phyloP scores from a whole-genome alignment of 2,329 filamentous ascomycete genomes.

The Byssochlamys sp. region DNA sequence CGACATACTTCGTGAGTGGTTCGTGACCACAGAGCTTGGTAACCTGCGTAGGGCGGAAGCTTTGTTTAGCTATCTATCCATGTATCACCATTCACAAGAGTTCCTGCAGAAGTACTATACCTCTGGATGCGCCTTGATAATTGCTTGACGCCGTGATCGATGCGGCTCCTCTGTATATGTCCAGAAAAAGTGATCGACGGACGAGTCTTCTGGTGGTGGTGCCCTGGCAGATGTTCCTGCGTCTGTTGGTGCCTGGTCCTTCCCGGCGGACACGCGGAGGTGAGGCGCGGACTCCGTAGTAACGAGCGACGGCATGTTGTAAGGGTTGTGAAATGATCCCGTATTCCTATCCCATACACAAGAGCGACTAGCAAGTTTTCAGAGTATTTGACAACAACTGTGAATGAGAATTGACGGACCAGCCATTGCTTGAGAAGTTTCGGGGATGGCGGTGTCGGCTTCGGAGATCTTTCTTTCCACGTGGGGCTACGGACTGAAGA shows the following conservation, averaged over 20 bases:
- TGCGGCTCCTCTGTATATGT: slow-evolving; percentile 98
- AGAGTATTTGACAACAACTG: neutral
- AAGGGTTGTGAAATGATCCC: slow-evolving; percentile 2
- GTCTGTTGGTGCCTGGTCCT: slow-evolving; percentile 11
- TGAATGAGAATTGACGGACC: neutral
- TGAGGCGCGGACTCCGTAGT: slow-evolving; percentile 23
- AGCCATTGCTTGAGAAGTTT: neutral
- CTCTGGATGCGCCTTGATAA: slow-evolving; percentile 97
- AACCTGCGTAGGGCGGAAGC: slow-evolving; percentile 47
- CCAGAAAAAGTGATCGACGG: slow-evolving; percentile 74
- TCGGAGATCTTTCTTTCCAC: slow-evolving; percentile 4
- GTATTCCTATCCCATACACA: slow-evolving; percentile 13
- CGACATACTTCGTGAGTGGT: slow-evolving; percentile 88
- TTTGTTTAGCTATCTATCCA: neutral
- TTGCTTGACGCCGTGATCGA: slow-evolving; percentile 76
- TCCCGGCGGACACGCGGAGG: slow-evolving; percentile 25
- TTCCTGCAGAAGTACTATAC: slow-evolving; percentile 40
- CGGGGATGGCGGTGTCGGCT: neutral
- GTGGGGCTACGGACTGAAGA: slow-evolving; percentile 5
- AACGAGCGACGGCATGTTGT: slow-evolving; percentile 20
- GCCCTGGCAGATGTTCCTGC: slow-evolving; percentile 15
- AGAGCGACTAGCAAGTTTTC: neutral
- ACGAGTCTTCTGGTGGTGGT: slow-evolving; percentile 21
- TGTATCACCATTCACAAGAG: neutral
- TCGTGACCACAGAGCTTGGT: slow-evolving; percentile 95